Percentiles rank a stretch among this genome's conserved stretches.
These are phyloP conservation scores for Fusarium austroafricanum DNA, from an alignment of 2,329 filamentous ascomycete species.

Conservation along the genomic window DNA sequence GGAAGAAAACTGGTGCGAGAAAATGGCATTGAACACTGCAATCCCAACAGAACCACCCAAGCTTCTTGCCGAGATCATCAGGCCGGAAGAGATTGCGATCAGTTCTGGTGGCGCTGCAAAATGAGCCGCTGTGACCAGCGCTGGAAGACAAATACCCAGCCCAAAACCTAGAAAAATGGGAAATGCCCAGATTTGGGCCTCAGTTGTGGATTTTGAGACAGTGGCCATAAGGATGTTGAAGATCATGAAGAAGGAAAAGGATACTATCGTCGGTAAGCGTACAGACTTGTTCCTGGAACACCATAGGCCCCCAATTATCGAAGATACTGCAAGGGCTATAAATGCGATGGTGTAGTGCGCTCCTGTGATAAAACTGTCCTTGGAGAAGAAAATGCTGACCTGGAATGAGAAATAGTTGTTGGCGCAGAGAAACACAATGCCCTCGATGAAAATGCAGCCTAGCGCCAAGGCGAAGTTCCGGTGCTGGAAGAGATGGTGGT, in stretches of 20 bases:
- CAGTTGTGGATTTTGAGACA: background rate
- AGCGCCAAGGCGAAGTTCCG: constrained; percentile 1
- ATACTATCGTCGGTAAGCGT: accelerated
- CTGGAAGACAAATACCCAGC: background rate
- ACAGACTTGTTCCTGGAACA: background rate
- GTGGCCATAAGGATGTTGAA: constrained; percentile 1
- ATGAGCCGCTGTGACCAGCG: constrained; percentile 4
- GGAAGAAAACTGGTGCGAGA: background rate
- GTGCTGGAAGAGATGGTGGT: background rate
- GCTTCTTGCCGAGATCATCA: background rate
- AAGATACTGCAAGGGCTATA: background rate
- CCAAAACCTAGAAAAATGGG: background rate
- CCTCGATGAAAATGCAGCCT: background rate
- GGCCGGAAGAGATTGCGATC: background rate
- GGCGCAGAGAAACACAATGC: background rate
- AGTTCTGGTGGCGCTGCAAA: background rate
- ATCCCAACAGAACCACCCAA: background rate
- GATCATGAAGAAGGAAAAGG: background rate
- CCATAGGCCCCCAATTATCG: background rate
- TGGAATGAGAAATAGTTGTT: background rate
- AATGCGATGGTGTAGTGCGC: background rate
- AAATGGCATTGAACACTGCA: background rate
- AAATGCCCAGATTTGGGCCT: background rate
- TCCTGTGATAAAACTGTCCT: background rate
- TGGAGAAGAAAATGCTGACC: background rate